Evolutionary conservation across 2,329 filamentous ascomycete genomes (phyloP).

Genomic region (Claviceps monticola): DNA sequence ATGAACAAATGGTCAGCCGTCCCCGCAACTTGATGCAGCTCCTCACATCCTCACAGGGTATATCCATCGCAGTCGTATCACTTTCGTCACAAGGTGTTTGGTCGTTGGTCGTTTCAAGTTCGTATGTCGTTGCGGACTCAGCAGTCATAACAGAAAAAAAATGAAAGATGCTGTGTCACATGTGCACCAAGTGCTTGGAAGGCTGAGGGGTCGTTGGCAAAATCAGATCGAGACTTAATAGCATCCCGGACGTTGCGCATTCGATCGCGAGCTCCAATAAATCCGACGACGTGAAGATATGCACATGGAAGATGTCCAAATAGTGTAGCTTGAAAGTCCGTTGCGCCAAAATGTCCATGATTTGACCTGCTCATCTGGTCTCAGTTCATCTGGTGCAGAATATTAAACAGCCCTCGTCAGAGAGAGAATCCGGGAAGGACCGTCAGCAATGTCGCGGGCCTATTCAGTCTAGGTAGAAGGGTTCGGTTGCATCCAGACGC

Average conservation of each 20-base stretch:
- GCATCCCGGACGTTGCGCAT: background rate
- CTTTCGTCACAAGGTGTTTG: conserved; percentile 20
- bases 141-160: conserved; percentile 16
- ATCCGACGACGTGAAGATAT: background rate
- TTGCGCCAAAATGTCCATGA: background rate
- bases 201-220: background rate
- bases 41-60: conserved; percentile 27
- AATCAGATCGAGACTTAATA: background rate
- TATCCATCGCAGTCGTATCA: conserved; percentile 28
- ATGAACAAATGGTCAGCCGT: conserved; percentile 2
- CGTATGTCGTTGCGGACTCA: conserved; percentile 19
- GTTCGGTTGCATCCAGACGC: background rate
- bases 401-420: background rate
- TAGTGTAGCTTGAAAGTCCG: background rate
- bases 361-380: background rate
- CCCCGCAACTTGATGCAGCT: conserved; percentile 19
- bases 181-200: background rate
- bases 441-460: background rate
- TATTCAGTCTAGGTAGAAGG: background rate
- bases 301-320: background rate
- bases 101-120: conserved; percentile 14
- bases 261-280: background rate
- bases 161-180: conserved; percentile 14
- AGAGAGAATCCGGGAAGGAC: background rate
- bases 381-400: background rate